Conservation (phyloP, 163 green algal genomes). For the Scenedesmus sp. region DNA sequence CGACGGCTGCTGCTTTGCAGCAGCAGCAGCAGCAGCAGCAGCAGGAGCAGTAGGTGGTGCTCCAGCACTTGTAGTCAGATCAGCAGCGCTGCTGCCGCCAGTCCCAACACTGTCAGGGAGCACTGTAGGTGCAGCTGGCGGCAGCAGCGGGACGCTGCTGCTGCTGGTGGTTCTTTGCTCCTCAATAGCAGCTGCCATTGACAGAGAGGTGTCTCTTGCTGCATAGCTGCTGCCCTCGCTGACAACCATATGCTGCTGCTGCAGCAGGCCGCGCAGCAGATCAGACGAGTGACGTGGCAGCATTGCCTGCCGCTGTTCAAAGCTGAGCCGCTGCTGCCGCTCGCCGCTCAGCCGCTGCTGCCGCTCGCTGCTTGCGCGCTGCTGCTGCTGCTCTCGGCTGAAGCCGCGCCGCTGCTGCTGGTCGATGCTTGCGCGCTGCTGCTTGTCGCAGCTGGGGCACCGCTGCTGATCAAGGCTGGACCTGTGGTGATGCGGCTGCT, state of each 20-base stretch:
- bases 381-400: neutral
- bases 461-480: neutral
- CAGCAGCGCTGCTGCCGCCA: neutral
- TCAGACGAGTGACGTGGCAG: neutral
- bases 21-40: neutral
- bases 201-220: neutral
- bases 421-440: neutral
- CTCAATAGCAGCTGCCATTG: neutral
- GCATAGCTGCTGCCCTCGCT: neutral
- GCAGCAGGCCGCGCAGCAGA: neutral
- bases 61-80: neutral
- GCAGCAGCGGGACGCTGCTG: neutral
- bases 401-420: neutral
- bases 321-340: slow-evolving; percentile 1
- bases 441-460: neutral
- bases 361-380: neutral
- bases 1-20: neutral
- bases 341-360: neutral
- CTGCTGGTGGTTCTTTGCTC: neutral
- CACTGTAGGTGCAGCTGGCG: neutral
- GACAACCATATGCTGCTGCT: slow-evolving; percentile 16
- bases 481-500: neutral
- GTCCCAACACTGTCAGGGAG: no score
- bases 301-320: neutral
- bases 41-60: neutral